A percentile compares a stretch with the other conserved stretches of the same genome.
Evolutionary conservation across 805 yeast species (phyloP).

Genomic region (Alloascoidea hylecoeti): DNA sequence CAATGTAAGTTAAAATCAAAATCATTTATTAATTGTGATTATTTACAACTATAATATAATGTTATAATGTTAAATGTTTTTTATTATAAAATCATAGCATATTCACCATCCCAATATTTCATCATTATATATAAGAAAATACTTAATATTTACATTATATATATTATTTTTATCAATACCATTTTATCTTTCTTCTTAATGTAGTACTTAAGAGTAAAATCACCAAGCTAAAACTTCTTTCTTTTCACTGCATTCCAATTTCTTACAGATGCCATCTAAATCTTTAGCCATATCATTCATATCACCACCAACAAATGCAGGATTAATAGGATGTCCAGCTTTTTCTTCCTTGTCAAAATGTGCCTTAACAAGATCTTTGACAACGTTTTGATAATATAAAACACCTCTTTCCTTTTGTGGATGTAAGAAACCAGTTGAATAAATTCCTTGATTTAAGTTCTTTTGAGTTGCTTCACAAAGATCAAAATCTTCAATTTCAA

Average conservation of each 20-base stretch:
- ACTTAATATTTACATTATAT: too few relatives aligned
- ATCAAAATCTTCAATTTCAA: slow-evolving; percentile 48
- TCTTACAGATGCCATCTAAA: slow-evolving; percentile 21
- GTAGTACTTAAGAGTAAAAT: not conserved
- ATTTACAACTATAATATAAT: too few relatives aligned
- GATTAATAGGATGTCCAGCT: slow-evolving; percentile 33
- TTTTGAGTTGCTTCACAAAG: slow-evolving; percentile 45
- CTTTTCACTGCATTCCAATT: slow-evolving; percentile 19
- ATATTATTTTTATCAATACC: too few relatives aligned
- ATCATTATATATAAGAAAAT: too few relatives aligned
- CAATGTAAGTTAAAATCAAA: too few relatives aligned
- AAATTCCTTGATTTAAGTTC: slow-evolving; percentile 46
- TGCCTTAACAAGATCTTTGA: slow-evolving; percentile 40
- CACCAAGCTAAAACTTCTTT: slow-evolving; percentile 3
- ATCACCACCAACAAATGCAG: slow-evolving; percentile 12
- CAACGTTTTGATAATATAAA: slow-evolving; percentile 38
- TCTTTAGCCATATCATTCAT: slow-evolving; percentile 22
- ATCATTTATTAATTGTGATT: too few relatives aligned
- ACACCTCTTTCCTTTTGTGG: slow-evolving; percentile 48
- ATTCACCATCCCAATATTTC: too few relatives aligned
- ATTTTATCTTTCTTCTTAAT: too few relatives aligned
- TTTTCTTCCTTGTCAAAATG: slow-evolving; percentile 32
- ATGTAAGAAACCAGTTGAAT: slow-evolving; percentile 43
- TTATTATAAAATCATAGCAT: too few relatives aligned
- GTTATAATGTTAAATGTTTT: too few relatives aligned